Evolutionary conservation across 805 yeast species (phyloP).

Genomic region (Zygoascus ofunaensis): DNA sequence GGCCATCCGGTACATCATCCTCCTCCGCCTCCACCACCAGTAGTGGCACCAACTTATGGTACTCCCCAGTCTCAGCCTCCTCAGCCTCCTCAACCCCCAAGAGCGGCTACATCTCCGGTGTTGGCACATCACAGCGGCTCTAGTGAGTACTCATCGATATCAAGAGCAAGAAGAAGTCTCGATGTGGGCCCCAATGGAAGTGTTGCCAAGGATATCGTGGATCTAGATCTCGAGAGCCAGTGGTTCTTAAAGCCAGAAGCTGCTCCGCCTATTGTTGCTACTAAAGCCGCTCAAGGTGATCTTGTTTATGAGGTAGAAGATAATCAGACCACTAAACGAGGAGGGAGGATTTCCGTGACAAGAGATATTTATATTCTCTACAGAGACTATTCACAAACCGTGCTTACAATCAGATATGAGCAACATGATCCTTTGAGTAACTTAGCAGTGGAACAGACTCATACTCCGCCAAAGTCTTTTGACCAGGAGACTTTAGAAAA

Average conservation of each 20-base stretch:
- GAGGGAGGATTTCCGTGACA: conserved; percentile 39
- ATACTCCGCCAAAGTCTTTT: conserved; percentile 36
- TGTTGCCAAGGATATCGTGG: conserved; percentile 25
- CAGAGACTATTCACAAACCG: conserved; percentile 61
- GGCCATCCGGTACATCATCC: conserved; percentile 18
- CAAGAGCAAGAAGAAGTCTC: conserved; percentile 11
- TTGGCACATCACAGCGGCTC: background rate
- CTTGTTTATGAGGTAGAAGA: conserved; percentile 60
- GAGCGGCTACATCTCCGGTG: conserved; percentile 13
- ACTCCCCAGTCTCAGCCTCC: too few species aligned
- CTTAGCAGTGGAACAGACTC: conserved; percentile 31
- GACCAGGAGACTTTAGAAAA: conserved; percentile 40
- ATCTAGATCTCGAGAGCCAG: conserved; percentile 29
- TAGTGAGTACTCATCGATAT: background rate
- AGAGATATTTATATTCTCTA: conserved; percentile 65
- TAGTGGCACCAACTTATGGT: conserved; percentile 14
- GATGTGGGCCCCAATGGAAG: conserved; percentile 17
- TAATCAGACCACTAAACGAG: conserved; percentile 45
- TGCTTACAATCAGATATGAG: conserved; percentile 51
- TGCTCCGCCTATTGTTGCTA: conserved; percentile 45
- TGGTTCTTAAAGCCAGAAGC: conserved; percentile 63
- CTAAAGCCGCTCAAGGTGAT: conserved; percentile 38
- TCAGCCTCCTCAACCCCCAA: conserved; percentile 22
- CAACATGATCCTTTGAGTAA: conserved; percentile 44
- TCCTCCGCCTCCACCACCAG: conserved; percentile 15